phyloP scores from a whole-genome alignment of 139 green algal genomes.

The Monoraphidium neglectum region DNA sequence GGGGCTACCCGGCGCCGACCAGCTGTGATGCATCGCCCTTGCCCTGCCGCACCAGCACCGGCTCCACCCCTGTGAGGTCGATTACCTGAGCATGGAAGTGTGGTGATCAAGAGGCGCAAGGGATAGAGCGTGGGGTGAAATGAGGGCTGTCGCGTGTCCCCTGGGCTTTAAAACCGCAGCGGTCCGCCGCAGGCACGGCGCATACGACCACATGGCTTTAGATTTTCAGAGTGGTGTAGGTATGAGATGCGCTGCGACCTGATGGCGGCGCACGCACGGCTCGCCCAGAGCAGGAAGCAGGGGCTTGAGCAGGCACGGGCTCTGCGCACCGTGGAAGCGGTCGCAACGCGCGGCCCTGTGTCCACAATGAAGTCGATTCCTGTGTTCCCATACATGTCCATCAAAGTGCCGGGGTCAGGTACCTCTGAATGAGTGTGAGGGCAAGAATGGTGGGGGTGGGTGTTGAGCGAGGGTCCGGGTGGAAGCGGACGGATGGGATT shows the following conservation, averaged over 20 bases:
- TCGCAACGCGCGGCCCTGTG: conserved; percentile 47
- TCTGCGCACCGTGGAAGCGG: conserved; percentile 62
- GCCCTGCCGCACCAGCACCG: conserved; percentile 68
- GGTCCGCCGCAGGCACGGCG: background rate
- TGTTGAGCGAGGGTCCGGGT: too few relatives aligned
- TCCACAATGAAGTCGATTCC: conserved; percentile 90
- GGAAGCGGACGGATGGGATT: too few relatives aligned
- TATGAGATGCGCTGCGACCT: too few relatives aligned
- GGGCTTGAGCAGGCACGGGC: too few relatives aligned
- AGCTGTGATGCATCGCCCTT: conserved; percentile 70
- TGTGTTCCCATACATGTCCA: conserved; percentile 64
- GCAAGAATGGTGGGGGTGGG: background rate
- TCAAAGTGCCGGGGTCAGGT: conserved; percentile 69
- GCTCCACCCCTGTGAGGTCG: conserved; percentile 65
- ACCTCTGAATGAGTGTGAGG: conserved; percentile 43
- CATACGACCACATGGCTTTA: background rate
- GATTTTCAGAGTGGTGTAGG: too few relatives aligned
- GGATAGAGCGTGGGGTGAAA: background rate
- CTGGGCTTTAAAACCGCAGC: background rate
- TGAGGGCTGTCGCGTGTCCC: background rate
- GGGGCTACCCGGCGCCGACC: too few relatives aligned
- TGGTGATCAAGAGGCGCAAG: background rate
- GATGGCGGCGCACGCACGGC: too few relatives aligned
- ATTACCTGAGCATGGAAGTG: conserved; percentile 39
- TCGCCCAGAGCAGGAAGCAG: too few relatives aligned